Base-by-base conservation (phyloP, 2,329 filamentous ascomycete genomes). In the Fonsecaea nubica region DNA sequence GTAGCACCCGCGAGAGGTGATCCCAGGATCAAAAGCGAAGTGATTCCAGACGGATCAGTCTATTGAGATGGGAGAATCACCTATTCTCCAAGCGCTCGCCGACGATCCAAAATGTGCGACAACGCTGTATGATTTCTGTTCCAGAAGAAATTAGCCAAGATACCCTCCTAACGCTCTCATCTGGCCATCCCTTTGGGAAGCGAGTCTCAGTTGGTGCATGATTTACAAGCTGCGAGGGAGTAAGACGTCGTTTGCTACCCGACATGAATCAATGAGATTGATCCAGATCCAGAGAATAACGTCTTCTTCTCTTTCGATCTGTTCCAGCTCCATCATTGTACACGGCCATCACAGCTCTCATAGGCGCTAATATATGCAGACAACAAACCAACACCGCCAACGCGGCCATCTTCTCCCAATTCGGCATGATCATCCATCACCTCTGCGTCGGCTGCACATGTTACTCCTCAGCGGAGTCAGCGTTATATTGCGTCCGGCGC, bases 261-360 rank as follows among this genome's bases (percentile, higher is more conserved):
- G 35, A 35, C 55, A 58, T n/a, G 55, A 58, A 15, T 58, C 55
- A 18, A 38, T 36, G 7, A 30, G 55, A 33, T 38, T 58, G 55
- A 58, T 42, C 21, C 32, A 58, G 6, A 30, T 15, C 55, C 55
- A 58, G 55, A 58, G 55, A 36, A 58, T 35, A 18, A 58, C 33
- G 55, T 9, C 7, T 42, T 58, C 55, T 42, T 58, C 35, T 2
- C n/a, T 36, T 7, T 40, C 21, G 6, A 57, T 36, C 12, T 45
- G n/a, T 18, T 57, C 33, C 5, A 25, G n/a, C 21, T 57, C 55
- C 8, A 15, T 58, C 33, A 12, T 42, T 58, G 21, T 58, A 58
- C 35, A 58, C 35, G 12, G 35, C 55, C 55, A 35, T 58, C 12
- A 58, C 55, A 15, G 55, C 55, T 8, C 35, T 35, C 55, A 42